Conservation (phyloP, 768 basidiomycete species). For the Coprinopsis strossmayeri region DNA sequence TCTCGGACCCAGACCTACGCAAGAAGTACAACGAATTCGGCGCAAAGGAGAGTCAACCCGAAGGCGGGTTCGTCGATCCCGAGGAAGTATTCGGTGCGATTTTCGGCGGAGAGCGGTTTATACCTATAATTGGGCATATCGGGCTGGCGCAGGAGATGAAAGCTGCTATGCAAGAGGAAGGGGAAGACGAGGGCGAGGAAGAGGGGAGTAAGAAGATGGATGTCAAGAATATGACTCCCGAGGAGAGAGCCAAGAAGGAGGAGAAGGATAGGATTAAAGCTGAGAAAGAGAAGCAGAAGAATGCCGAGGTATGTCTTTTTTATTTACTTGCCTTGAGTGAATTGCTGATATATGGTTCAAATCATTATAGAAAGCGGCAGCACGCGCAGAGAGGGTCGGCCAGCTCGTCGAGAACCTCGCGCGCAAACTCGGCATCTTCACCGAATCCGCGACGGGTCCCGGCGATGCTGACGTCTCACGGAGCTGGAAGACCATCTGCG, state of each 20-base stretch:
- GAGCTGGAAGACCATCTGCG: conserved; percentile 74
- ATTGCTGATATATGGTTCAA: conserved; percentile 1
- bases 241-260: conserved; percentile 70
- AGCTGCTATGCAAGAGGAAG: conserved; percentile 81
- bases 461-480: conserved; percentile 61
- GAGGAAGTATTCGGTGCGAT: conserved; percentile 78
- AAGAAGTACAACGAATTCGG: conserved; percentile 92
- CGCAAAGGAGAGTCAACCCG: conserved; percentile 72
- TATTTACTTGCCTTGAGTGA: conserved; percentile 2
- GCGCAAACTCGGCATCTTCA: conserved; percentile 81
- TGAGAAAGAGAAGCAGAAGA: conserved; percentile 58
- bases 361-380: conserved; percentile 61
- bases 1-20: conserved; percentile 70
- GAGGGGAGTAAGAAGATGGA: conserved; percentile 43
- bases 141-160: conserved; percentile 91
- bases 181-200: conserved; percentile 50
- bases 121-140: conserved; percentile 84
- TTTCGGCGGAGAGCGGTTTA: conserved; percentile 84
- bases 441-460: conserved; percentile 71
- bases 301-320: conserved; percentile 60
- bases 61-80: conserved; percentile 85
- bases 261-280: conserved; percentile 64
- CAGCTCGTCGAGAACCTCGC: conserved; percentile 76
- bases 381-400: conserved; percentile 66
- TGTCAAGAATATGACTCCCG: conserved; percentile 49